Conservation (phyloP, 2,329 filamentous ascomycete genomes). For the Cladosporium sp. region DNA sequence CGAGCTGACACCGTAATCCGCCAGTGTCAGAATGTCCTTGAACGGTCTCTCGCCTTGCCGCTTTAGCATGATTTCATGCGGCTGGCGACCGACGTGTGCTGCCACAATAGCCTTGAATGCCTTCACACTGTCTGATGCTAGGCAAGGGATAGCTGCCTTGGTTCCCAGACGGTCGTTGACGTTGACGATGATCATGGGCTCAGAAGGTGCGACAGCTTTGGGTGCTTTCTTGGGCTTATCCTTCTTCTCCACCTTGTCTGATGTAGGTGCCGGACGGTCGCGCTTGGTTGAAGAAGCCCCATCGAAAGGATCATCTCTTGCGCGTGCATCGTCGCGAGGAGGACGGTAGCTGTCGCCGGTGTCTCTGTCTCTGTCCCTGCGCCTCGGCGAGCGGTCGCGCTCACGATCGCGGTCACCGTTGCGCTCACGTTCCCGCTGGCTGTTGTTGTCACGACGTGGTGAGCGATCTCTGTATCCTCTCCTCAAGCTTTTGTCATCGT, state of each 20-base stretch:
- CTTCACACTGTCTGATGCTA: constrained; percentile 79
- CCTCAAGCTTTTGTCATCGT: constrained; percentile 30
- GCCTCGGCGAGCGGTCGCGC: constrained; percentile 28
- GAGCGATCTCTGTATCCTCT: constrained; percentile 39
- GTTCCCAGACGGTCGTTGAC: constrained; percentile 95
- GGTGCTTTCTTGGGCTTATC: constrained; percentile 30
- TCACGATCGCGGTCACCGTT: constrained; percentile 21
- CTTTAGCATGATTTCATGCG: constrained; percentile 89
- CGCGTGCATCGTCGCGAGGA: constrained; percentile 9
- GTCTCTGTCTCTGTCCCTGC: constrained; percentile 24
- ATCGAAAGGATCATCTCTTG: constrained; percentile 2
- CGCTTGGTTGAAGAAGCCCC: constrained; percentile 16
- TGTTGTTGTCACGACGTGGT: constrained; percentile 30
- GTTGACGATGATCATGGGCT: constrained; percentile 91
- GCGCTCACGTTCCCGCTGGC: constrained; percentile 18
- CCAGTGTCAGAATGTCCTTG: constrained; percentile 83
- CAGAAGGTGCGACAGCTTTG: constrained; percentile 41
- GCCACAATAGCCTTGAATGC: constrained; percentile 92
- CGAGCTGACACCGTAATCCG: constrained; percentile 92
- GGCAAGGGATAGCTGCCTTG: constrained; percentile 89
- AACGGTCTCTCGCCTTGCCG: constrained; percentile 90
- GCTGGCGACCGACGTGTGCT: constrained; percentile 81
- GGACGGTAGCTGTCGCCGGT: constrained; percentile 43
- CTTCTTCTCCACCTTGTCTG: constrained; percentile 28
- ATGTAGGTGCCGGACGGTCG: constrained; percentile 13